Conservation (phyloP, 768 basidiomycete genomes). For the Collybiopsis luxurians region DNA sequence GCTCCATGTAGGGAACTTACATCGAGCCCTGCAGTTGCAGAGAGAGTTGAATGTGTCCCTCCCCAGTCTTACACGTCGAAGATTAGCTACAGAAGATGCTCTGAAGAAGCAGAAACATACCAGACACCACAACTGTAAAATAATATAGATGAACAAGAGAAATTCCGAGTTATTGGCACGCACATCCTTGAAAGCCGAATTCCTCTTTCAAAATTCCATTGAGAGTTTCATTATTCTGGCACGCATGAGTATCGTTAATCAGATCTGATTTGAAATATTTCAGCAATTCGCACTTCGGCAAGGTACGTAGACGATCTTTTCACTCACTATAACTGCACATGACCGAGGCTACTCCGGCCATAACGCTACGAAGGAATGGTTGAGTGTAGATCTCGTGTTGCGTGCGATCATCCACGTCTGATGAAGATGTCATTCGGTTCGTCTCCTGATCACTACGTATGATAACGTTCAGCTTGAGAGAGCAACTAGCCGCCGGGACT, state of each 20-base stretch:
- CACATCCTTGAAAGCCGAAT: slow-evolving; percentile 74
- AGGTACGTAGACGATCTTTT: too few relatives aligned
- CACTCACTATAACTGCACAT: slow-evolving; percentile 53
- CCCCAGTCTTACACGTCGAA: slow-evolving; percentile 48
- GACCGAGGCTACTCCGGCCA: slow-evolving; percentile 69
- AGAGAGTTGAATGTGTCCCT: slow-evolving; percentile 61
- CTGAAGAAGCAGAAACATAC: neutral
- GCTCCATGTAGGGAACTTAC: slow-evolving; percentile 32
- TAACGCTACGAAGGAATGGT: slow-evolving; percentile 67
- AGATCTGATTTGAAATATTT: slow-evolving; percentile 37
- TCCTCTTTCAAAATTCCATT: slow-evolving; percentile 75
- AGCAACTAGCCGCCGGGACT: slow-evolving; percentile 17
- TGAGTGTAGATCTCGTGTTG: slow-evolving; percentile 73
- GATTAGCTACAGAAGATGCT: too few relatives aligned
- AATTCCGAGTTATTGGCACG: slow-evolving; percentile 17
- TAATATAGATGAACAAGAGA: neutral
- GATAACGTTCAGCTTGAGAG: too few relatives aligned
- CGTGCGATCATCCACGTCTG: slow-evolving; percentile 78
- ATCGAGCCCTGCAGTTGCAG: slow-evolving; percentile 60
- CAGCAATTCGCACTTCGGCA: too few relatives aligned
- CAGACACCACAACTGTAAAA: slow-evolving; percentile 54
- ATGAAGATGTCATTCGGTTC: slow-evolving; percentile 49
- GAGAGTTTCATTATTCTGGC: slow-evolving; percentile 67
- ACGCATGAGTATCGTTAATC: slow-evolving; percentile 70
- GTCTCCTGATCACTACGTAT: slow-evolving; percentile 63